Evolutionary conservation across 2,329 filamentous ascomycete species (phyloP), one percentile per base, ranked within the genome.

Genomic region (Penicillium psychrosexuale): DNA sequence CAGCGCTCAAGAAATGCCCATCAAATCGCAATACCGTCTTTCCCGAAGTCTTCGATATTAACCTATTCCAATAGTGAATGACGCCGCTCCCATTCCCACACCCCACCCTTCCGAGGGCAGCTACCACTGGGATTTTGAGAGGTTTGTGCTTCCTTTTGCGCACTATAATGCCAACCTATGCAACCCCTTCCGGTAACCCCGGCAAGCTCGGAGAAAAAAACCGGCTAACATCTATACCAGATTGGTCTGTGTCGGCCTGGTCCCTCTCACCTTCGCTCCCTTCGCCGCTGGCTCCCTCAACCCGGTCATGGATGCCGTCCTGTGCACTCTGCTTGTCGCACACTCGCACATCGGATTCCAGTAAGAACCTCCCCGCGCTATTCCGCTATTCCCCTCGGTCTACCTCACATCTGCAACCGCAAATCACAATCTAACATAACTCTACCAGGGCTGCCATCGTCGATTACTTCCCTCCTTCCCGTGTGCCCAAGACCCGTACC

Each of bases 121-220:
- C 76, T 99, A 97, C 81, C 94, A 99, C 84, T 99, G 94, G 94
- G 90, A 89, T 57, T 96, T 96, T 70, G 94, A 99, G 82, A 81
- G 85, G 82, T 84, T 71, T 54, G 67, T 66, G 37, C 34, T 27
- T n/a, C 42, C 22, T 27, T 17, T 8, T 3, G 34, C 34, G 22
- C 22, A 9, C 43, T 44, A 2, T 5, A 51, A 39, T 12, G 9
- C 6, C 27, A 12, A 28, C 7, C 13, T 8, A 28, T 8, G 11
- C 12, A 13, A 27, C 5, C 9, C n/a, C 4, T 51, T 51, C 52
- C 47, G 52, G 34, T 9, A n/a, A 7, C n/a, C 5, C 33, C 33
- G 51, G 33, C 13, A 45, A 28, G 33, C 30, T 9, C 30, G 7
- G 12, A 17, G 6, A 28, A 27, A 34, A 12, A 5, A 6, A 11